phyloP scores from a whole-genome alignment of 805 yeast genomes.

The Zygotorulaspora chibaensis region DNA sequence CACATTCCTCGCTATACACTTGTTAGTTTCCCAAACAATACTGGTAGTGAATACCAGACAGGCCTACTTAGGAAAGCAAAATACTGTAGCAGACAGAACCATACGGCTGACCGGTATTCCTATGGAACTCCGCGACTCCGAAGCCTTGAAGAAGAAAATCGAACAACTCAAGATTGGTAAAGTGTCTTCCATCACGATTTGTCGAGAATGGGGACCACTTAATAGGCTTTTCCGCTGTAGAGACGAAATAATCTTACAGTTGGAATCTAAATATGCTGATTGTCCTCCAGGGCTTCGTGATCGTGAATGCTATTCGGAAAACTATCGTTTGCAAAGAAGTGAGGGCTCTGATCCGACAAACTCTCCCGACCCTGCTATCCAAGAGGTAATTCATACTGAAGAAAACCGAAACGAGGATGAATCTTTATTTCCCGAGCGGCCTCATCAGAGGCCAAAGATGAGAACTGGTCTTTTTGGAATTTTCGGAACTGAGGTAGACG shows the following conservation, averaged over 20 bases:
- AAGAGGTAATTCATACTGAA: constrained; percentile 5
- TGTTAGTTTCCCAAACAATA: constrained; percentile 64
- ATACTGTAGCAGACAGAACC: constrained; percentile 87
- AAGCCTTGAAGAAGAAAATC: constrained; percentile 66
- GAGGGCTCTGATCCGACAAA: constrained; percentile 1
- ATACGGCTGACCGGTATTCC: constrained; percentile 87
- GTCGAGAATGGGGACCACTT: constrained; percentile 80
- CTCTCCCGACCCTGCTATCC: constrained; percentile 1
- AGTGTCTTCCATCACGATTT: constrained; percentile 71
- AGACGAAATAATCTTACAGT: constrained; percentile 44
- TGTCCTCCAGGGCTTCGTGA: constrained; percentile 29
- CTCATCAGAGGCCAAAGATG: constrained; percentile 55
- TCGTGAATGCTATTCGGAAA: constrained; percentile 23
- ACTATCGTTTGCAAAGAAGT: constrained; percentile 20
- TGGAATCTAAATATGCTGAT: constrained; percentile 51
- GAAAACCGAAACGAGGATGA: constrained; percentile 17
- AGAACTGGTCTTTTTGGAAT: constrained; percentile 57
- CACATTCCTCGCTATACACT: constrained; percentile 59
- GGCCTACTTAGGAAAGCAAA: constrained; percentile 74
- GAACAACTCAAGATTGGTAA: constrained; percentile 76
- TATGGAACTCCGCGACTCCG: constrained; percentile 66
- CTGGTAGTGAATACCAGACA: constrained; percentile 77
- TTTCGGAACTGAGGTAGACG: constrained; percentile 69
- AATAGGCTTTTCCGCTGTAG: constrained; percentile 64
- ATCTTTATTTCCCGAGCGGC: constrained; percentile 26